These are phyloP conservation scores for Berkeleyomyces basicola DNA, from an alignment of 2,329 filamentous ascomycete species.

Conservation along the genomic window DNA sequence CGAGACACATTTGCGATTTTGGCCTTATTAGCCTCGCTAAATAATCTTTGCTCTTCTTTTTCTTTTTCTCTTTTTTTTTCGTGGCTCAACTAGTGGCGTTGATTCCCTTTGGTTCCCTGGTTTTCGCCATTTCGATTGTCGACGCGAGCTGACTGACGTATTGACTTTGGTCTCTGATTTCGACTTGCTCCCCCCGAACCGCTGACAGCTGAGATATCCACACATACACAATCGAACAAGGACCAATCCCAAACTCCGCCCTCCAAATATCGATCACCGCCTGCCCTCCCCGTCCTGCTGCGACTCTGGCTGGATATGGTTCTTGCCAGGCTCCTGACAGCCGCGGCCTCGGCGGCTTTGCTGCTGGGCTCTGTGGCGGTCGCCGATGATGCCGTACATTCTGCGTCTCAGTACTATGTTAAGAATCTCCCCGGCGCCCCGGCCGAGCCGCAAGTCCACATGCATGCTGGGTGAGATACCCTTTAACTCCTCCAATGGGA, in stretches of 20 bases:
- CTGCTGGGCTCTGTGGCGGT: conserved; percentile 18
- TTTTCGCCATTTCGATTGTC: background rate
- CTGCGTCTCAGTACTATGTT: conserved; percentile 57
- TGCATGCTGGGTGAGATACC: conserved; percentile 80
- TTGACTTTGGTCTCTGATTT: background rate
- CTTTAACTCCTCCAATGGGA: background rate
- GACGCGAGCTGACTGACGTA: background rate
- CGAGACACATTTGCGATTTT: background rate
- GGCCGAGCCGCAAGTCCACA: conserved; percentile 61
- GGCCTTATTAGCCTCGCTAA: too few relatives aligned
- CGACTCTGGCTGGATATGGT: conserved; percentile 16
- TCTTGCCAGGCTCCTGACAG: conserved; percentile 3
- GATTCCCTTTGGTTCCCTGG: background rate
- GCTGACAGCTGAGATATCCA: background rate
- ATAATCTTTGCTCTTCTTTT: background rate
- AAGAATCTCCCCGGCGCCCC: conserved; percentile 72
- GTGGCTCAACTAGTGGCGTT: background rate
- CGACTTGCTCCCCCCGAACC: background rate
- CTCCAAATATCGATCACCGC: background rate
- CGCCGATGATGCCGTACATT: conserved; percentile 18
- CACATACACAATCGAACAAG: background rate
- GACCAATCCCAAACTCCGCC: background rate
- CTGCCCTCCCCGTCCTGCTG: background rate
- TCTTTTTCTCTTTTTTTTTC: background rate
- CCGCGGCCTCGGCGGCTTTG: conserved; percentile 11